Evolutionary conservation across 73 alveolate species (phyloP).

Genomic region (Durusdinium trenchii): DNA sequence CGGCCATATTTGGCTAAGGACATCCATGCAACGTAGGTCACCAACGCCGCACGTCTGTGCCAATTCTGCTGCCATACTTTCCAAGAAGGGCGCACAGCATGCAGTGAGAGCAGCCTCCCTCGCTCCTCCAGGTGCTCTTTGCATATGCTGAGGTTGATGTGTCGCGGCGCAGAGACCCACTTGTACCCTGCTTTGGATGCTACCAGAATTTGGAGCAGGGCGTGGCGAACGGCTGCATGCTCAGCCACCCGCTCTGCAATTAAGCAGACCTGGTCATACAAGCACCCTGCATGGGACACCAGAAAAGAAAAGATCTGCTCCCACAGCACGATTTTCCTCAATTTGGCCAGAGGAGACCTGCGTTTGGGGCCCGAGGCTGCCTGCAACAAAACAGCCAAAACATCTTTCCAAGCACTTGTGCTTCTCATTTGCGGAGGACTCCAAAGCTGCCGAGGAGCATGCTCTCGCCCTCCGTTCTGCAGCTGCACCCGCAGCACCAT

Average conservation of each 20-base stretch:
- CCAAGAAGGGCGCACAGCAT: not conserved
- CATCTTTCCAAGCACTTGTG: not conserved
- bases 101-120: not conserved
- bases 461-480: not conserved
- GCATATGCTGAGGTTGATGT: not conserved
- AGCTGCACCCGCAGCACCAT: slow-evolving; percentile 34
- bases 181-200: not conserved
- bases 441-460: not conserved
- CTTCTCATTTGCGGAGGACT: not conserved
- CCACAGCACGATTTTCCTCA: not conserved
- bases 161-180: not conserved
- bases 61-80: not conserved
- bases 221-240: not conserved
- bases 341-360: not conserved
- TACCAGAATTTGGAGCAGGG: not conserved
- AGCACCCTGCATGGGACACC: not conserved
- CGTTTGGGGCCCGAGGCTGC: not conserved
- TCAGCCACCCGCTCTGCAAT: slow-evolving; percentile 26
- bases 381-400: not conserved
- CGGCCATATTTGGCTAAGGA: not conserved
- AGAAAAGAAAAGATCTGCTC: slow-evolving; percentile 2
- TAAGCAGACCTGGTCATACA: not conserved
- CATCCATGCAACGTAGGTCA: not conserved
- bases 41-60: not conserved
- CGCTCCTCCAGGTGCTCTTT: not conserved